Base-by-base conservation (phyloP, 306 rosid species). In the Corylus avellana region DNA sequence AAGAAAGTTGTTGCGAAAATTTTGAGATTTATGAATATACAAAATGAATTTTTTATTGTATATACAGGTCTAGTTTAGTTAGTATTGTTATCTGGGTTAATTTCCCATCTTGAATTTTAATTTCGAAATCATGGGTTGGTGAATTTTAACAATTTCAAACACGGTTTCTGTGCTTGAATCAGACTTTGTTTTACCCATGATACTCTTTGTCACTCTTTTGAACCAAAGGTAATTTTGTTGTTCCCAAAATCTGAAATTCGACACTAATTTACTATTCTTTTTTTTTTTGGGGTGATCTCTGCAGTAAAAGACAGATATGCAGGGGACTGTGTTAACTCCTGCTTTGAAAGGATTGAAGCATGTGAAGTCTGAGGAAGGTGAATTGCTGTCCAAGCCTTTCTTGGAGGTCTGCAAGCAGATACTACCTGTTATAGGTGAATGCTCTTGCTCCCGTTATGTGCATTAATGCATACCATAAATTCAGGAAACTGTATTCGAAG, bases 391-490 rank as follows among this genome's bases (percentile, higher is more conserved):
- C 69, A 75, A 79, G 87, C 96, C 94, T 77, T 95, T 95, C 87
- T 86, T 95, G 94, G 96, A 93, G 7, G 98, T 82, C 10, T 95
- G 99, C 98, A 93, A 90, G 82, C 92, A 85, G 48, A 90, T 95
- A 80, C 83, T 93, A 76, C 99, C 99, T 79, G 88, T 95, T 74
- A 91, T 95, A 72, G 99, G 98, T 95, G 78, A 78, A 27, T 72
- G 17, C 20, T 71, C 78, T 66, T 74, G 11, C 57, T 29, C 76
- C 77, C 39, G 47, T 84, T 68, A 66, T 59, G 70, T 70, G 44
- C 44, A 39, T 39, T 39, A 39, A 39, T 70, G 44, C 74, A n/a
- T 42, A 42, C 29, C 27, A n/a, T 63, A 57, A 35, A 73, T 27
- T 49, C 39, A 27, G 0, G 62, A 42, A 42, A 42, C 46, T 42